Evolutionary conservation across 768 basidiomycete species (phyloP), one percentile per base, ranked within the genome.

Genomic region (Exsudoporus frostii): DNA sequence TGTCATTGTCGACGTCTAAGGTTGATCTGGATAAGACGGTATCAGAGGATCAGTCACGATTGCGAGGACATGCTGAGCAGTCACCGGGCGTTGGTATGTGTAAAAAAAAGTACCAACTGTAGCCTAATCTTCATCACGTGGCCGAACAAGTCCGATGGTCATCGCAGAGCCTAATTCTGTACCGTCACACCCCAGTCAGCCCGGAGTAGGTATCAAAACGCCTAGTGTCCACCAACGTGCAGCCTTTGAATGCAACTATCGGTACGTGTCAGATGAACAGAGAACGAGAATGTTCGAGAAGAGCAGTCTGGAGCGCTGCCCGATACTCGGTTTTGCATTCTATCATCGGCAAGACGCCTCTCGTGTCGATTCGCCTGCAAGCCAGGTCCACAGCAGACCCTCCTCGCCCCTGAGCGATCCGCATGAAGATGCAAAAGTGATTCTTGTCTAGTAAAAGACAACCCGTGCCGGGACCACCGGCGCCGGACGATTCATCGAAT

Each of bases 341-440:
- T 17, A 57, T 30, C 48, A 57, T 5, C 6, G 34, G 56, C 22
- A 57, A 36, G 15, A 50, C 2, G 2, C 38, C 42, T 6, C n/a
- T 32, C 10, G 45, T 56, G 34, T 55, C 53, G n/a, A 56, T 43
- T 15, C 55, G 14, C 41, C 55, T 42, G 41, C 53, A 56, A 37
- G 45, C 15, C 29, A 55, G n/a, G 14, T 55, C 54, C 32, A 45
- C 27, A 1, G n/a, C 44, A 5, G 38, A 41, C 22, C 25, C 39
- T 22, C 9, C 33, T 30, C 53, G 39, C 4, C 55, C 47, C 7
- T 9, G 38, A 4, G 44, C 5, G 29, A 57, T 32, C 22, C 34
- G 55, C 49, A 51, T 43, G 3, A 57, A 43, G 13, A 52, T 57
- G 15, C 49, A 36, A 36, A 51, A 57, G 25, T 58, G 45, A 5